These are phyloP conservation scores for Senna tora DNA, from an alignment of 306 rosid genomes.

Conservation along the genomic window DNA sequence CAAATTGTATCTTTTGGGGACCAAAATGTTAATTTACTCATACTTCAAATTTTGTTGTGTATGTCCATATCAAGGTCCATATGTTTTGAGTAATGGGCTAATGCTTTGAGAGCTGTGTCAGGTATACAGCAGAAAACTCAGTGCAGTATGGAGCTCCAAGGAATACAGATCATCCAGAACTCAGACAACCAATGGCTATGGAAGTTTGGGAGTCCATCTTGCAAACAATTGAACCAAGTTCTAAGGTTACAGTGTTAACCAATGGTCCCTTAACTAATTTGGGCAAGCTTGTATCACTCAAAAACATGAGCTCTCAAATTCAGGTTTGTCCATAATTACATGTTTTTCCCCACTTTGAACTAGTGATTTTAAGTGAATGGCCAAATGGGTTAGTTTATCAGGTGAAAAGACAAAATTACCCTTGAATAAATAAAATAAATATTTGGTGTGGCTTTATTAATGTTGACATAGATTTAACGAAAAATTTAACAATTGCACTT, in stretches of 20 bases:
- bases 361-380: too few species aligned
- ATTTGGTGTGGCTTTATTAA: too few species aligned
- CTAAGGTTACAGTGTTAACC: slow-evolving; percentile 75
- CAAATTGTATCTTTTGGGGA: too few species aligned
- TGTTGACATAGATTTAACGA: too few species aligned
- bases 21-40: too few species aligned
- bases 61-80: too few species aligned
- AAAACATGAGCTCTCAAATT: slow-evolving; percentile 58
- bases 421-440: too few species aligned
- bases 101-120: slow-evolving; percentile 35
- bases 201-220: slow-evolving; percentile 78
- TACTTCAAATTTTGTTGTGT: too few species aligned
- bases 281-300: slow-evolving; percentile 60
- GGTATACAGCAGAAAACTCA: slow-evolving; percentile 82
- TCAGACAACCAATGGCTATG: slow-evolving; percentile 74
- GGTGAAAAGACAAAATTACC: too few species aligned
- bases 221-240: slow-evolving; percentile 52
- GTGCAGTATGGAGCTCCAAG: slow-evolving; percentile 69
- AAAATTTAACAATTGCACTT: too few species aligned
- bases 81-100: not conserved
- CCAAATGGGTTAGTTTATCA: too few species aligned
- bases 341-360: too few species aligned
- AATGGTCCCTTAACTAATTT: slow-evolving; percentile 94
- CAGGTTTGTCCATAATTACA: slow-evolving; percentile 49
- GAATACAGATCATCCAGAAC: slow-evolving; percentile 77